Evolutionary conservation across 2,329 filamentous ascomycete species (phyloP).

Genomic region (Cytospora chrysosperma): DNA sequence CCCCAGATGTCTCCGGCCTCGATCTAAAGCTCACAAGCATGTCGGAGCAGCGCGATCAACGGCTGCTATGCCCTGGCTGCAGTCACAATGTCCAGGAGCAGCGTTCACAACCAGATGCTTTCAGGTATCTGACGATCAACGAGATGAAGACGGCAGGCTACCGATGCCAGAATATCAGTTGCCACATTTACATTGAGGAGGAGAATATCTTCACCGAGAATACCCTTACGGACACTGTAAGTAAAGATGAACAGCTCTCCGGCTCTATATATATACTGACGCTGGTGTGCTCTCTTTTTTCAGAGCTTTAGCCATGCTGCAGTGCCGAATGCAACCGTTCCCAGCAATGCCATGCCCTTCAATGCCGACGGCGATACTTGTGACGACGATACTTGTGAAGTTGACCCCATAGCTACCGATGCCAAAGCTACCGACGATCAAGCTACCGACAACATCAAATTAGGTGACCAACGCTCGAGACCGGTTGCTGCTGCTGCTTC

Average conservation of each 20-base stretch:
- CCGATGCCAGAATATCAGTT: not conserved
- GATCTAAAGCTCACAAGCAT: not conserved
- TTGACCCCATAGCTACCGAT: too few relatives aligned
- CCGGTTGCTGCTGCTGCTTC: too few relatives aligned
- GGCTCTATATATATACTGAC: too few relatives aligned
- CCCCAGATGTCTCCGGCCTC: not conserved
- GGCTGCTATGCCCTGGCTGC: not conserved
- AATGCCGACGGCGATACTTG: too few relatives aligned
- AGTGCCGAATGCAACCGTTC: not conserved
- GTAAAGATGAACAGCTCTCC: not conserved
- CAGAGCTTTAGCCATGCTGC: not conserved
- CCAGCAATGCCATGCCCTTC: not conserved
- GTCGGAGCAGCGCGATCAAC: not conserved
- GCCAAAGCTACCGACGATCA: too few relatives aligned
- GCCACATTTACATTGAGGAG: not conserved
- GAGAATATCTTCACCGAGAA: not conserved
- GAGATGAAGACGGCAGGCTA: not conserved
- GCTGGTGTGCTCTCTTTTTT: not conserved
- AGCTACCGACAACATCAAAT: not conserved
- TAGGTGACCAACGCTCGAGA: not conserved
- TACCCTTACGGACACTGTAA: not conserved
- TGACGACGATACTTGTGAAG: too few relatives aligned
- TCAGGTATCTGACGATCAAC: not conserved
- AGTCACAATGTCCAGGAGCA: not conserved
- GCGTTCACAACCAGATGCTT: not conserved